These are phyloP conservation scores for Hanseniaspora hatyaiensis DNA, from an alignment of 805 yeast species.

Conservation along the genomic window DNA sequence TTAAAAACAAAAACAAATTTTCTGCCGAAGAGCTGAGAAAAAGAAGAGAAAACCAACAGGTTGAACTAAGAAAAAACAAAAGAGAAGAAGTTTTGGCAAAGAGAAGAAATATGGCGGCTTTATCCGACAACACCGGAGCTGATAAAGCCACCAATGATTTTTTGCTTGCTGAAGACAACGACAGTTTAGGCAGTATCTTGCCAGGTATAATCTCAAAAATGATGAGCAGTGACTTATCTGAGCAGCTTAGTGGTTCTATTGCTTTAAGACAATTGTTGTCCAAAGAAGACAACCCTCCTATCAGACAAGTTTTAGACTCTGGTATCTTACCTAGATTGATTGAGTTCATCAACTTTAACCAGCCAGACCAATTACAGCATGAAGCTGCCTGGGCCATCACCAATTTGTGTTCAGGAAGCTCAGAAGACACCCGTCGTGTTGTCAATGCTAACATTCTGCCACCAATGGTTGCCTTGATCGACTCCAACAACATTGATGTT, in stretches of 20 bases:
- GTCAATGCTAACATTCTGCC: conserved; percentile 94
- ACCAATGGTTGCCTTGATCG: conserved; percentile 66
- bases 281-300: conserved; percentile 92
- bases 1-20: conserved; percentile 88
- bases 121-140: conserved; percentile 34
- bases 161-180: conserved; percentile 22
- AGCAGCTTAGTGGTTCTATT: conserved; percentile 77
- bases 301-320: conserved; percentile 78
- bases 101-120: conserved; percentile 62
- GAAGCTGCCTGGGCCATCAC: conserved; percentile 99
- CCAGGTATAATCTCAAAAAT: conserved; percentile 79
- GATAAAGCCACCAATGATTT: conserved; percentile 40
- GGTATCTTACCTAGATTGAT: conserved; percentile 92
- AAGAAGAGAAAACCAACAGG: conserved; percentile 94
- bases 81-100: conserved; percentile 90
- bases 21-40: conserved; percentile 93
- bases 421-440: conserved; percentile 80
- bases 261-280: conserved; percentile 88
- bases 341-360: conserved; percentile 62
- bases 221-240: conserved; percentile 60
- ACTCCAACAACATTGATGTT: conserved; percentile 75
- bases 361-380: conserved; percentile 78
- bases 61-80: conserved; percentile 89
- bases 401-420: conserved; percentile 88
- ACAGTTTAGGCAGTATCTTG: conserved; percentile 46